Base-by-base conservation (phyloP, 2,329 filamentous ascomycete genomes). In the Sporothrix brunneoviolacea region DNA sequence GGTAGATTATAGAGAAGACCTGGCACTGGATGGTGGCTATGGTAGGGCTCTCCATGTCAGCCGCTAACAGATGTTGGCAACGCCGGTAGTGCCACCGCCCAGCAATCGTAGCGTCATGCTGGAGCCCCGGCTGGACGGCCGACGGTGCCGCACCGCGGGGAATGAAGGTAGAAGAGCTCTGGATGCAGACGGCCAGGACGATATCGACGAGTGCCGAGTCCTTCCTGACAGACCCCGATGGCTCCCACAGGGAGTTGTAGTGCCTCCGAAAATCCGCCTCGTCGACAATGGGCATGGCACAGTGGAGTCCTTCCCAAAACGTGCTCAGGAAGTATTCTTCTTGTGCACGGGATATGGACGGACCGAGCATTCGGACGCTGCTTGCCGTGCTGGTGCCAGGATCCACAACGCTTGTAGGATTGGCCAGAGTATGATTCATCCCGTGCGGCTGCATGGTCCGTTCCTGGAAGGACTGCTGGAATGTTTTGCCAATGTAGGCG, bases 171-270 rank as follows among this genome's bases (percentile, higher is more conserved):
- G 61, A 61, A 15, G 69, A 68, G 35, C 71, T 70, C 58, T 78
- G 75, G 64, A 79, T 72, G 53, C 71, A 74, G 9, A 78, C 50
- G 0, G 75, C 75, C 15, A 79, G 59, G 30, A 77, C 61, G 21
- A 78, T 76, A 51, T 79, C 76, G 1, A 75, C 71, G 0, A 79
- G 63, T 2, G 75, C 68, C 3, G 74, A 79, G 3, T 69, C 64
- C 48, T 68, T 68, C 7, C 75, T 65, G 7, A 48, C 51, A n/a
- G 54, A 52, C 8, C 56, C 52, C 8, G 55, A 45, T 1, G 55
- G 52, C 50, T 49, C 59, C 67, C 70, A 73, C 8, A 75, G 60
- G 0, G 68, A 70, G 7, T 28, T 54, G 48, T 72, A 68, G 50
- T 71, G 61, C 19, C 61, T 57, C 21, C 59, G 63, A 50, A 73